Percentiles rank a stretch among this genome's conserved stretches.
phyloP scores from a whole-genome alignment of 331 rosid species.

The Prunus yedoensis region DNA sequence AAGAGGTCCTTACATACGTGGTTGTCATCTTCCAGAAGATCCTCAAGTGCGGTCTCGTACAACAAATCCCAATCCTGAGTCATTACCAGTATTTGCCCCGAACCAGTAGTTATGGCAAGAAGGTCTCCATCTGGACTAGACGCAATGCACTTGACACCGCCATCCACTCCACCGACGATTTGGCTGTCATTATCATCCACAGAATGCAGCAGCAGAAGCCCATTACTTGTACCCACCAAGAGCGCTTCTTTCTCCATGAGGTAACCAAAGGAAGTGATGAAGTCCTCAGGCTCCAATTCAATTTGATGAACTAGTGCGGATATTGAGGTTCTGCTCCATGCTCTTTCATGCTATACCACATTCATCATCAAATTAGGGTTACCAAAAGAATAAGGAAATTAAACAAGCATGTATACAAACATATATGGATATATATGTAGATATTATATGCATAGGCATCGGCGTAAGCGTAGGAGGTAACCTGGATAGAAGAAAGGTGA shows the following conservation, averaged over 20 bases:
- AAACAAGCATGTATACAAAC: not conserved
- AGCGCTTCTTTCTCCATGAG: constrained; percentile 93
- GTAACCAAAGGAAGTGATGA: constrained; percentile 71
- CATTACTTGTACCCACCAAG: constrained; percentile 69
- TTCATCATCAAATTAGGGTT: constrained; percentile 11
- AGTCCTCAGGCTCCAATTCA: constrained; percentile 64
- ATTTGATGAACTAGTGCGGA: constrained; percentile 42
- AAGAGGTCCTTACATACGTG: constrained; percentile 69
- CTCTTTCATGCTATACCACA: constrained; percentile 45
- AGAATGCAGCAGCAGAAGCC: constrained; percentile 58
- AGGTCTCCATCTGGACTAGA: constrained; percentile 97
- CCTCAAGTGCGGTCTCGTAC: constrained; percentile 62
- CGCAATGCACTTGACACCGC: constrained; percentile 81
- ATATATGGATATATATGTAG: not conserved
- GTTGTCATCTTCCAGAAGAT: constrained; percentile 39
- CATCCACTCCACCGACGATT: constrained; percentile 81
- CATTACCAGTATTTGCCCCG: constrained; percentile 74
- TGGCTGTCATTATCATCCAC: constrained; percentile 57
- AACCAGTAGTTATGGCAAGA: constrained; percentile 54
- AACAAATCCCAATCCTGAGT: constrained; percentile 94
- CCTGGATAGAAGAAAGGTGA: constrained; percentile 77
- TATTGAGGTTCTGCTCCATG: constrained; percentile 46
- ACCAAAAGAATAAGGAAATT: not conserved
- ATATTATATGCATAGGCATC: too few species aligned
- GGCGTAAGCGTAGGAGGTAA: constrained; percentile 18